Evolutionary conservation across 345 rosid species (phyloP).

Genomic region (Rhodomyrtus tomentosa): DNA sequence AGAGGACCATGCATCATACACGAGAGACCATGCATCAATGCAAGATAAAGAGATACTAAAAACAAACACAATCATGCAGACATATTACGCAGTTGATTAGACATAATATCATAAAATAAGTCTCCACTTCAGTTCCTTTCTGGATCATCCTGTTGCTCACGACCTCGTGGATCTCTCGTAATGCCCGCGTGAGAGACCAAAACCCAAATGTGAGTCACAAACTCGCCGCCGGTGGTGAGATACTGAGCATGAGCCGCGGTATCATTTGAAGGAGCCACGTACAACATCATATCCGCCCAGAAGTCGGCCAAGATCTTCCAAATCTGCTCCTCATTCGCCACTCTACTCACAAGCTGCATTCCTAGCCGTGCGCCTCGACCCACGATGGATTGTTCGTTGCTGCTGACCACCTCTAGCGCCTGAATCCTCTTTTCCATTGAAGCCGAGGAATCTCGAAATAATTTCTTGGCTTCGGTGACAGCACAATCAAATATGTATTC

Average conservation of each 20-base stretch:
- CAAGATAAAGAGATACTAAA: not conserved
- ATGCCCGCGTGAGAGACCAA: not conserved
- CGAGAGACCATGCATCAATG: not conserved
- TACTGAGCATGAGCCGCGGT: not conserved
- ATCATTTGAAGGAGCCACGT: not conserved
- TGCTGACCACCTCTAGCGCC: not conserved
- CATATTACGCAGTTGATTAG: not conserved
- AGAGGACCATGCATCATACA: not conserved
- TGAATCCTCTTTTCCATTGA: not conserved
- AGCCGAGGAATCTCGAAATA: not conserved
- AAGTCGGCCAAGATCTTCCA: not conserved
- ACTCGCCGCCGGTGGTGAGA: not conserved
- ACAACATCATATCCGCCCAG: not conserved
- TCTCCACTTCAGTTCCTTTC: not conserved
- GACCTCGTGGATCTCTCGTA: not conserved
- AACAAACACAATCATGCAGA: not conserved
- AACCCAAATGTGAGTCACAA: not conserved
- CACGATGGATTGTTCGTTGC: not conserved
- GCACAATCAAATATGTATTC: not conserved
- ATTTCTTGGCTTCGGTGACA: not conserved
- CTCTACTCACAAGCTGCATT: not conserved
- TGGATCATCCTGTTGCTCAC: not conserved
- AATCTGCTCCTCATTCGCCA: not conserved
- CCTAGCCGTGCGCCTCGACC: not conserved
- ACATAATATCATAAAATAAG: not conserved